These are phyloP conservation scores for Colletotrichum sublineola DNA, from an alignment of 2,329 filamentous ascomycete genomes.

Conservation along the genomic window DNA sequence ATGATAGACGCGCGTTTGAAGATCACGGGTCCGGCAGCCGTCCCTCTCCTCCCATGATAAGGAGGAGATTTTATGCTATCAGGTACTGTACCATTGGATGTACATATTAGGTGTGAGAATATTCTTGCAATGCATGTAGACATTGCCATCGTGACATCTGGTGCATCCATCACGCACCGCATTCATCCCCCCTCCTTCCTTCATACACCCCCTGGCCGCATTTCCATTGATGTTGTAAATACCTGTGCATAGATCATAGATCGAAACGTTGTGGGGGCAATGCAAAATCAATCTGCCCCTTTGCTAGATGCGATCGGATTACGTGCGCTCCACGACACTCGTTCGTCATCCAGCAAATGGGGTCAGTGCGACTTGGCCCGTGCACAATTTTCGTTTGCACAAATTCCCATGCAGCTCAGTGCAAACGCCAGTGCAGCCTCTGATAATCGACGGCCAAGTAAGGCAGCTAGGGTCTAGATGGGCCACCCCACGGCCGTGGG, in stretches of 20 bases:
- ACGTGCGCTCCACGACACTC: background rate
- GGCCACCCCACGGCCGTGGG: slow-evolving; percentile 9
- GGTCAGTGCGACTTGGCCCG: background rate
- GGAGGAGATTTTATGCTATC: background rate
- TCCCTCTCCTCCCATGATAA: background rate
- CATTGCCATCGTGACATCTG: slow-evolving; percentile 15
- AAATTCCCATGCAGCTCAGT: background rate
- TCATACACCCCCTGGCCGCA: too few relatives aligned
- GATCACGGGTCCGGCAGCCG: slow-evolving; percentile 1
- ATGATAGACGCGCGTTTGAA: slow-evolving; percentile 6
- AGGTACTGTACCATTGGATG: background rate
- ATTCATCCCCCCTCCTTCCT: background rate
- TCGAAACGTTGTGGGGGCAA: background rate
- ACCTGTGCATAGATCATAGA: background rate
- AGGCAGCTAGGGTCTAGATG: slow-evolving; percentile 22
- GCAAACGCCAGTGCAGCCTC: slow-evolving; percentile 15
- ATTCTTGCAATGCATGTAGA: background rate
- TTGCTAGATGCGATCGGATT: background rate
- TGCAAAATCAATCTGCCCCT: background rate
- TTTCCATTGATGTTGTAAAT: background rate
- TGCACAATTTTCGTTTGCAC: slow-evolving; percentile 18
- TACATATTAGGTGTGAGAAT: background rate
- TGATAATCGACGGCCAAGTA: slow-evolving; percentile 23
- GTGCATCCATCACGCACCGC: background rate
- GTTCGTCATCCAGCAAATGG: background rate